These are phyloP conservation scores for Candida tetrigidarum DNA, from an alignment of 1,139 yeast genomes.

Conservation along the genomic window DNA sequence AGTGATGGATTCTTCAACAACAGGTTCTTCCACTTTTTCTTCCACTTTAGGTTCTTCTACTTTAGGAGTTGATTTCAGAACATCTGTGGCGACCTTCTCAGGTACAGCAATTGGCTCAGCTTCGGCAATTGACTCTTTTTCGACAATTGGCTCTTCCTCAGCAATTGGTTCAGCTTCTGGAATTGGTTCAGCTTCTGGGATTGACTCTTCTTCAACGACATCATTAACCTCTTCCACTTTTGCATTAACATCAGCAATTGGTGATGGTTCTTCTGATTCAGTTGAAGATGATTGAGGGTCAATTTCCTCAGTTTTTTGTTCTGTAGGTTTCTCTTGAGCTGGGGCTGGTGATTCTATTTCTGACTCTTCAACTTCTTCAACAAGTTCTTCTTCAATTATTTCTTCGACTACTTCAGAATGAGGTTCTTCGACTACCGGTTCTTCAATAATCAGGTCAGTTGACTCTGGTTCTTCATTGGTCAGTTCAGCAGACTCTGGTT, in stretches of 20 bases:
- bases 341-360: not conserved
- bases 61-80: no score
- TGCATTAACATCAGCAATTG: no score
- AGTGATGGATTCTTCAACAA: conserved; percentile 1
- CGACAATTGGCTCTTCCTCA: no score
- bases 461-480: not conserved
- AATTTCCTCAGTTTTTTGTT: no score
- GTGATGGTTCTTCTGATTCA: not conserved
- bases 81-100: no score
- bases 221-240: no score
- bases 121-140: no score
- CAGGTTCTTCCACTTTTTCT: not conserved
- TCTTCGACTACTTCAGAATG: not conserved
- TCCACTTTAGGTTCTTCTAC: not conserved
- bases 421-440: not conserved
- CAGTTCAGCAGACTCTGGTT: not conserved
- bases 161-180: not conserved
- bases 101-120: not conserved
- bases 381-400: conserved; percentile 1
- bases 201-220: not conserved
- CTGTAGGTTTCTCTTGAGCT: not conserved
- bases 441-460: not conserved
- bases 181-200: not conserved
- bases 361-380: not conserved
- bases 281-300: not conserved